phyloP scores from a whole-genome alignment of 805 yeast genomes.

The Kodamaea nitidulidarum region DNA sequence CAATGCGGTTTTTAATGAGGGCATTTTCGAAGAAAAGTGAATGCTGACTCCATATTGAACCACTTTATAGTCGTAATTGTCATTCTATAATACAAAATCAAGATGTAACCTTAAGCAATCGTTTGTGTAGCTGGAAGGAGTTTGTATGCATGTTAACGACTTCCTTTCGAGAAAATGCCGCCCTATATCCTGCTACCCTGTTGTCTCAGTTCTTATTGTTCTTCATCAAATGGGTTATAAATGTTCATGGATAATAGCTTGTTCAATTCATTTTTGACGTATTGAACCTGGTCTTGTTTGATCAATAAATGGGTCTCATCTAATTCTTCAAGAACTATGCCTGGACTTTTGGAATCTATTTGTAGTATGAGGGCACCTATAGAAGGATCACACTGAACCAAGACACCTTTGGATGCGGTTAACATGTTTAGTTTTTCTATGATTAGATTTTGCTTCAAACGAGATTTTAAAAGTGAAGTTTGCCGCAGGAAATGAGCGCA shows the following conservation, averaged over 20 bases:
- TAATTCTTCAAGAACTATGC: conserved; percentile 68
- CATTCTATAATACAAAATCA: not conserved
- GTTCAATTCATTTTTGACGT: conserved; percentile 74
- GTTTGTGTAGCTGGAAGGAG: too few species aligned
- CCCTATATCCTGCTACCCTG: not conserved
- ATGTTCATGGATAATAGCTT: conserved; percentile 74
- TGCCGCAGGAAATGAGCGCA: not conserved
- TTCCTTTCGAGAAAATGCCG: too few species aligned
- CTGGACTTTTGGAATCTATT: conserved; percentile 73
- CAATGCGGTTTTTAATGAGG: conserved; percentile 22
- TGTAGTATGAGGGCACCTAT: conserved; percentile 80
- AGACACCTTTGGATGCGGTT: conserved; percentile 40
- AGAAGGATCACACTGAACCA: conserved; percentile 77
- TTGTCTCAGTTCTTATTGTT: not conserved
- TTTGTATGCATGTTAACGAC: too few species aligned
- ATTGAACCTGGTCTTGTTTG: conserved; percentile 70
- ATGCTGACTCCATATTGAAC: too few species aligned
- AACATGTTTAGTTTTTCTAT: conserved; percentile 24
- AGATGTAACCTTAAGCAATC: too few species aligned
- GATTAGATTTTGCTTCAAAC: not conserved
- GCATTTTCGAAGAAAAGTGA: conserved; percentile 18
- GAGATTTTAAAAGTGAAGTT: not conserved
- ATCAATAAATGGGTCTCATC: conserved; percentile 89
- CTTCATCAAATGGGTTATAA: conserved; percentile 75
- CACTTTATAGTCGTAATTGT: too few species aligned